A percentile compares a stretch with the other conserved stretches of the same genome.
Conservation (phyloP, 805 yeast genomes). For the Metschnikowia proteae region DNA sequence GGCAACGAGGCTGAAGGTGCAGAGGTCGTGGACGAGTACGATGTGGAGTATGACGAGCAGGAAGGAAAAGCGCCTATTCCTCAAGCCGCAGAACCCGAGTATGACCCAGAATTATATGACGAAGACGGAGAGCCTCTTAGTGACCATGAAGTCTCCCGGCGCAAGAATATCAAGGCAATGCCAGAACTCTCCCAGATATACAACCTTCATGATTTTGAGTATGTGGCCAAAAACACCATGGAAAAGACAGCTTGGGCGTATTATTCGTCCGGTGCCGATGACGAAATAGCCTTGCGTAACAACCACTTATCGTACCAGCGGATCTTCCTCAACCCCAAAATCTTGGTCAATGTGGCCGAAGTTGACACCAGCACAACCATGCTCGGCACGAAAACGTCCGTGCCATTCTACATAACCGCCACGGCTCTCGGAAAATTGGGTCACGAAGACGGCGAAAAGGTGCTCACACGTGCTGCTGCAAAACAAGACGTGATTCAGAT, state of each 20-base stretch:
- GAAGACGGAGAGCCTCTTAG: slow-evolving; percentile 18
- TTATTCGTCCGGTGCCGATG: slow-evolving; percentile 48
- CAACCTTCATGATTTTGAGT: slow-evolving; percentile 83
- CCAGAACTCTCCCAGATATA: slow-evolving; percentile 71
- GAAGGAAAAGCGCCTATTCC: slow-evolving; percentile 26
- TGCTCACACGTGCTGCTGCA: slow-evolving; percentile 40
- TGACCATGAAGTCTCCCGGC: slow-evolving; percentile 12
- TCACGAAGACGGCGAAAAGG: slow-evolving; percentile 42
- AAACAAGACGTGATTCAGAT: slow-evolving; percentile 43
- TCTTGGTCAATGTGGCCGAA: slow-evolving; percentile 30
- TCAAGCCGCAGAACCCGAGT: neutral
- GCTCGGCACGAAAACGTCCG: slow-evolving; percentile 30
- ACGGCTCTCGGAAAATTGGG: slow-evolving; percentile 45
- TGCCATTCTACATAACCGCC: slow-evolving; percentile 49
- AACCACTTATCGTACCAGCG: slow-evolving; percentile 41
- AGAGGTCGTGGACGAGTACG: slow-evolving; percentile 16
- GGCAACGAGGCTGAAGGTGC: neutral
- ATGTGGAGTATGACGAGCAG: slow-evolving; percentile 34
- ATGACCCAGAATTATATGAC: slow-evolving; percentile 21
- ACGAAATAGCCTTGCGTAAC: slow-evolving; percentile 43
- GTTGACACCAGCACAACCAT: slow-evolving; percentile 28
- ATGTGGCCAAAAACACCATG: slow-evolving; percentile 75
- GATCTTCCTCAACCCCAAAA: slow-evolving; percentile 46
- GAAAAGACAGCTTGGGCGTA: slow-evolving; percentile 86
- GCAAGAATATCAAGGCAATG: slow-evolving; percentile 31